Percentiles rank a stretch among this genome's conserved stretches.
These are phyloP conservation scores for Pterocarpus santalinus DNA, from an alignment of 306 rosid species.

Conservation along the genomic window DNA sequence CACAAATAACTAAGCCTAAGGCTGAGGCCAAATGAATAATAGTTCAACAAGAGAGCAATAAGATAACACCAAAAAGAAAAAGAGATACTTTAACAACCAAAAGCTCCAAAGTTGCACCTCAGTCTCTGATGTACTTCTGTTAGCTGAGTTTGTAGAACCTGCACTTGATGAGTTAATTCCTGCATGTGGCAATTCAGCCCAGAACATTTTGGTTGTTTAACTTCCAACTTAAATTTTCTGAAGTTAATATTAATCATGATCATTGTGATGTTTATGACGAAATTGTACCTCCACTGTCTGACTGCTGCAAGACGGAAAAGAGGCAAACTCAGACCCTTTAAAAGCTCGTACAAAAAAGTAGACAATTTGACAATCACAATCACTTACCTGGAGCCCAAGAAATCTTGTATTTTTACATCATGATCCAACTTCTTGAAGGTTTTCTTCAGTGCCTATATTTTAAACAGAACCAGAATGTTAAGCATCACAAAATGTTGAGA, in stretches of 20 bases:
- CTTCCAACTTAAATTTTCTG: slow-evolving; percentile 42
- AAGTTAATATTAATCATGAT: slow-evolving; percentile 31
- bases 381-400: slow-evolving; percentile 70
- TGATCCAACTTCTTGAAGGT: slow-evolving; percentile 87
- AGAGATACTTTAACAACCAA: slow-evolving; percentile 70
- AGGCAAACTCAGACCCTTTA: slow-evolving; percentile 40
- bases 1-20: slow-evolving; percentile 23
- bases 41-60: slow-evolving; percentile 28
- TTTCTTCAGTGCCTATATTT: slow-evolving; percentile 75
- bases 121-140: slow-evolving; percentile 72
- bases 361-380: slow-evolving; percentile 32
- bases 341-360: slow-evolving; percentile 38
- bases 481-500: slow-evolving; percentile 19
- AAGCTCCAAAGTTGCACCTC: slow-evolving; percentile 84
- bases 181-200: slow-evolving; percentile 51
- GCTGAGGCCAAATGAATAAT: slow-evolving; percentile 32
- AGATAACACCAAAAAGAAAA: slow-evolving; percentile 61
- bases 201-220: slow-evolving; percentile 37
- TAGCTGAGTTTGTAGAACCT: slow-evolving; percentile 62
- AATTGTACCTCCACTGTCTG: slow-evolving; percentile 69
- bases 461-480: slow-evolving; percentile 45
- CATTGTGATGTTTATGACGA: slow-evolving; percentile 28
- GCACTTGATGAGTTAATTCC: slow-evolving; percentile 64
- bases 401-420: slow-evolving; percentile 76
- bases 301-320: slow-evolving; percentile 64